Evolutionary conservation across 2,329 filamentous ascomycete genomes (phyloP).

Genomic region (Fusarium domesticum): DNA sequence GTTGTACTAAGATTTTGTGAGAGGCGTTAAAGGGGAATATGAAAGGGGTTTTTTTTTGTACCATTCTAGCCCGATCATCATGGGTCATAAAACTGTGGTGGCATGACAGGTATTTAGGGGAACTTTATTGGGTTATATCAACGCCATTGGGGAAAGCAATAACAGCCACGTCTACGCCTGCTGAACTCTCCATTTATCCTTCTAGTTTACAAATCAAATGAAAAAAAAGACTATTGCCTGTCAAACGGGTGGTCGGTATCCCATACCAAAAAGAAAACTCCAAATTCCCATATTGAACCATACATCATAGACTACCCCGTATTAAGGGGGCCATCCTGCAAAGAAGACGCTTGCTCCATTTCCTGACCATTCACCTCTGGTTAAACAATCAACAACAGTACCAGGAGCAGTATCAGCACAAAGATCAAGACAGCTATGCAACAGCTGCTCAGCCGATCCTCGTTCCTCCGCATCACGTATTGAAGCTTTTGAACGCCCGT

Average conservation of each 20-base stretch:
- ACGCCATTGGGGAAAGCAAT: slow-evolving; percentile 10
- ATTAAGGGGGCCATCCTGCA: slow-evolving; percentile 1
- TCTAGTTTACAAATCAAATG: slow-evolving; percentile 26
- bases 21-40: slow-evolving; percentile 13
- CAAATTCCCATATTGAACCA: slow-evolving; percentile 8
- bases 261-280: slow-evolving; percentile 19
- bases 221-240: slow-evolving; percentile 10
- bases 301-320: slow-evolving; percentile 12
- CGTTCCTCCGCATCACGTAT: slow-evolving; percentile 81
- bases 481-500: slow-evolving; percentile 83
- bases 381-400: slow-evolving; percentile 67
- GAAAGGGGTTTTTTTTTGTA: slow-evolving; percentile 4
- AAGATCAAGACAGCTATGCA: slow-evolving; percentile 88
- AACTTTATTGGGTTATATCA: slow-evolving; percentile 24
- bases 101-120: slow-evolving; percentile 20
- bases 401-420: slow-evolving; percentile 79
- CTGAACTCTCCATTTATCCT: slow-evolving; percentile 24
- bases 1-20: slow-evolving; percentile 6
- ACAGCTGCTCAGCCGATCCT: slow-evolving; percentile 83
- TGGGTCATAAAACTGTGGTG: slow-evolving; percentile 2
- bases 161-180: slow-evolving; percentile 5
- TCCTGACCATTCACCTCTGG: background rate
- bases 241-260: slow-evolving; percentile 8
- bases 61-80: slow-evolving; percentile 6
- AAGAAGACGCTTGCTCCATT: background rate